Evolutionary conservation across 1,284 basidiomycete genomes (phyloP).

Genomic region (Leccinum pallidistipes): DNA sequence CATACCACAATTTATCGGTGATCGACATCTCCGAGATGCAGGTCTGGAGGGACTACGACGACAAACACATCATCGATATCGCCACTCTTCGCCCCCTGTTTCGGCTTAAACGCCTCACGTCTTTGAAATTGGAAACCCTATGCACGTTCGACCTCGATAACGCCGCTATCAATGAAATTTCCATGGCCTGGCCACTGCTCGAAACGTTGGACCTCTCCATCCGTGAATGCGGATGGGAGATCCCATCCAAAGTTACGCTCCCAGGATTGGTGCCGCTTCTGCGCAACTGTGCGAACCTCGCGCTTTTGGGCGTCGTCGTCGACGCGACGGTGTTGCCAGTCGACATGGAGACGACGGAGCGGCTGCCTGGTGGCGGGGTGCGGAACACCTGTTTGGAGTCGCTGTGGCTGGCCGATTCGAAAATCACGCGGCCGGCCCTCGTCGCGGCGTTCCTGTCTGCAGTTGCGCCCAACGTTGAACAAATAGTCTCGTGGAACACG

Average conservation of each 20-base stretch:
- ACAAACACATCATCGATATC: slow-evolving; percentile 32
- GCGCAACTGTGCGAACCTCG: slow-evolving; percentile 24
- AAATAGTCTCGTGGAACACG: slow-evolving; percentile 32
- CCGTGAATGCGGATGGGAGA: slow-evolving; percentile 33
- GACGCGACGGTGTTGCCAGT: slow-evolving; percentile 28
- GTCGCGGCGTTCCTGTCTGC: slow-evolving; percentile 31
- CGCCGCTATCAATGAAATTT: slow-evolving; percentile 25
- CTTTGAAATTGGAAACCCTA: slow-evolving; percentile 29
- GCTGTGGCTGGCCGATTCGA: slow-evolving; percentile 29
- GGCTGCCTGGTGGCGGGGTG: slow-evolving; percentile 24
- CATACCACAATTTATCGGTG: slow-evolving; percentile 25
- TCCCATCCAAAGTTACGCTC: slow-evolving; percentile 31
- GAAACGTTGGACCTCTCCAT: slow-evolving; percentile 27
- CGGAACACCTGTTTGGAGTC: slow-evolving; percentile 28
- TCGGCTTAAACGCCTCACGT: slow-evolving; percentile 18
- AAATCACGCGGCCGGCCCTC: slow-evolving; percentile 25
- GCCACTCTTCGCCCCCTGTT: slow-evolving; percentile 26
- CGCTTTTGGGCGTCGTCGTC: slow-evolving; percentile 25
- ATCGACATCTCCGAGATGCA: slow-evolving; percentile 34
- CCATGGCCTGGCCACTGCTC: slow-evolving; percentile 29
- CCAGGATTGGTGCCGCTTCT: slow-evolving; percentile 24
- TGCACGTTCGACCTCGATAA: slow-evolving; percentile 30
- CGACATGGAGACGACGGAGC: neutral
- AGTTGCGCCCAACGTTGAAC: slow-evolving; percentile 29
- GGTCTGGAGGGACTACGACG: slow-evolving; percentile 31